These are phyloP conservation scores for Vitis hybrid DNA, from an alignment of 177 flowering plant species.

Conservation along the genomic window DNA sequence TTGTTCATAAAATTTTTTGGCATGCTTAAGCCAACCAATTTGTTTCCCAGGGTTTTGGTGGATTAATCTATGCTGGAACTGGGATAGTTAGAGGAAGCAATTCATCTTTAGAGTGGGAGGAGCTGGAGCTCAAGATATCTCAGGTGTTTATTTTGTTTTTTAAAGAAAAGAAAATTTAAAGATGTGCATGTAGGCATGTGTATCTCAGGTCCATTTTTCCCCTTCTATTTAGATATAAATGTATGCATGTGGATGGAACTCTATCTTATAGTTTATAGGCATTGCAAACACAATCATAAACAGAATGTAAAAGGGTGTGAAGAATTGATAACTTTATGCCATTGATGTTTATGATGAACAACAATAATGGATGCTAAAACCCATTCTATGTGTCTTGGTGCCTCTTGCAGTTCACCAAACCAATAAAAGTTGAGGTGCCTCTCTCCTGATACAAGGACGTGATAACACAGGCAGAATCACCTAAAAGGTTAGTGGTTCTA, in stretches of 20 bases:
- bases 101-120: slow-evolving; percentile 86
- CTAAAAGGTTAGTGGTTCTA: slow-evolving; percentile 24
- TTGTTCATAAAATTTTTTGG: too few relatives aligned
- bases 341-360: too few relatives aligned
- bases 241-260: too few relatives aligned
- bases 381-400: slow-evolving; percentile 9
- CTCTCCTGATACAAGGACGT: slow-evolving; percentile 26
- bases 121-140: slow-evolving; percentile 86
- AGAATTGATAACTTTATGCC: neutral
- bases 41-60: slow-evolving; percentile 61
- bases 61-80: slow-evolving; percentile 84
- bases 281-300: too few relatives aligned
- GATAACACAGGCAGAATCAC: slow-evolving; percentile 16
- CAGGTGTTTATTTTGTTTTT: slow-evolving; percentile 58
- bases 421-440: slow-evolving; percentile 54
- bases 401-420: slow-evolving; percentile 62
- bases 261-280: too few relatives aligned
- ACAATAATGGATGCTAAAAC: neutral
- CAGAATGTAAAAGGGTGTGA: neutral
- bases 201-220: neutral
- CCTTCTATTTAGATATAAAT: too few relatives aligned
- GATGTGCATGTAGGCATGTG: neutral
- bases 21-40: neutral
- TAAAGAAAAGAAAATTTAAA: neutral
- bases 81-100: slow-evolving; percentile 90